phyloP scores from a whole-genome alignment of 805 yeast genomes.

The Yarrowia hollandica region DNA sequence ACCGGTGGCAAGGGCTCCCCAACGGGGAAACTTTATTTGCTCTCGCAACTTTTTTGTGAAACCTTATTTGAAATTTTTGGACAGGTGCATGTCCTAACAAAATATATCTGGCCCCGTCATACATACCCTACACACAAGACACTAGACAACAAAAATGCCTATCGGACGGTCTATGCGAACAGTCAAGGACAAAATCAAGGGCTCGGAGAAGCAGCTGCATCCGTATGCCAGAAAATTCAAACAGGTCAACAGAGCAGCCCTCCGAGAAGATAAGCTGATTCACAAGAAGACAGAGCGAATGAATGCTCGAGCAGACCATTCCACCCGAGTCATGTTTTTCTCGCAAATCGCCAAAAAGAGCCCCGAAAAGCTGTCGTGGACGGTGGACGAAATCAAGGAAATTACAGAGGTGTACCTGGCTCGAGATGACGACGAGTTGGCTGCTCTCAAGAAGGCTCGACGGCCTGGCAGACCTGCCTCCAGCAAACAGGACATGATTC shows the following conservation, averaged over 20 bases:
- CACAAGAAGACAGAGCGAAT: conserved; percentile 55
- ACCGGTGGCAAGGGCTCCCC: neutral
- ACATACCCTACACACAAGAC: neutral
- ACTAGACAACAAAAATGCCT: conserved; percentile 61
- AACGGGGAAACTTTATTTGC: conserved; percentile 12
- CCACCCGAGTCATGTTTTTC: conserved; percentile 57
- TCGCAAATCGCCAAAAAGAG: conserved; percentile 54
- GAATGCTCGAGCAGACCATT: conserved; percentile 47
- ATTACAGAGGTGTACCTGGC: conserved; percentile 60
- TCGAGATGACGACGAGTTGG: conserved; percentile 75
- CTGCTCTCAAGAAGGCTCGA: conserved; percentile 58
- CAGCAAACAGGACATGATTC: conserved; percentile 65
- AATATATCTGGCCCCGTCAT: neutral
- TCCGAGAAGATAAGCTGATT: conserved; percentile 72
- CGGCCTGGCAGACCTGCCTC: conserved; percentile 87
- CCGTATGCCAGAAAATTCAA: conserved; percentile 88
- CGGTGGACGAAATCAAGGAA: conserved; percentile 57
- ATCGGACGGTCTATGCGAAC: conserved; percentile 65
- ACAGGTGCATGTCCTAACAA: neutral
- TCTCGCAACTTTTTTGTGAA: no score
- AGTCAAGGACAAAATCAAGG: conserved; percentile 59
- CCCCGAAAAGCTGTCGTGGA: conserved; percentile 47
- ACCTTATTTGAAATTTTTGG: conserved; percentile 23
- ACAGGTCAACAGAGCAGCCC: conserved; percentile 79
- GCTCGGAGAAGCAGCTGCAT: conserved; percentile 63